These are phyloP conservation scores for Lepiota subincarnata DNA, from an alignment of 768 basidiomycete species.

Conservation along the genomic window DNA sequence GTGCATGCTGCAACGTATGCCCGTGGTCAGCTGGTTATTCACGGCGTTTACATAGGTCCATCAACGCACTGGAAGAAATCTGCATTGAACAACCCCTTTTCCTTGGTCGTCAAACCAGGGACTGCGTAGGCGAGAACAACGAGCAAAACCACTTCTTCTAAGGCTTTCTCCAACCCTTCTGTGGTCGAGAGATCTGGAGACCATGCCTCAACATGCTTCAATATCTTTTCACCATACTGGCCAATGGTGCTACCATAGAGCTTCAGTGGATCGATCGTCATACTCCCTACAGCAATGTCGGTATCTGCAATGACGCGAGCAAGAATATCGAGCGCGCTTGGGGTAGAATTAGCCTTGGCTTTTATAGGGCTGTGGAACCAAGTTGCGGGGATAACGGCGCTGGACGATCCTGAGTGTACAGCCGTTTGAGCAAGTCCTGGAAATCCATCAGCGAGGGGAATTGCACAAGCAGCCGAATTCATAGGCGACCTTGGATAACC, in stretches of 20 bases:
- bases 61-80: slow-evolving; percentile 53
- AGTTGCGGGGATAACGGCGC: slow-evolving; percentile 21
- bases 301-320: slow-evolving; percentile 11
- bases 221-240: slow-evolving; percentile 36
- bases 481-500: slow-evolving; percentile 51
- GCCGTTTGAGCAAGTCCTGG: slow-evolving; percentile 56
- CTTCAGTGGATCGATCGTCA: not conserved
- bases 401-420: slow-evolving; percentile 32
- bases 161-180: slow-evolving; percentile 37
- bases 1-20: slow-evolving; percentile 49
- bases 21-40: not conserved
- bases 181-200: slow-evolving; percentile 23
- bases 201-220: slow-evolving; percentile 38
- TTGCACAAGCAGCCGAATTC: not conserved
- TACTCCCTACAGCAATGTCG: not conserved
- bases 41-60: not conserved
- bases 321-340: slow-evolving; percentile 3
- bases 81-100: slow-evolving; percentile 35
- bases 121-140: slow-evolving; percentile 52
- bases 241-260: slow-evolving; percentile 27
- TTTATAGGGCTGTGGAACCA: slow-evolving; percentile 15
- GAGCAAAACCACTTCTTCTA: slow-evolving; percentile 61
- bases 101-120: slow-evolving; percentile 42
- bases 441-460: not conserved
- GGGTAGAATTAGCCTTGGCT: not conserved